Evolutionary conservation across 2,329 filamentous ascomycete species (phyloP), one percentile per base, ranked within the genome.

Genomic region (Fusarium anguioides): DNA sequence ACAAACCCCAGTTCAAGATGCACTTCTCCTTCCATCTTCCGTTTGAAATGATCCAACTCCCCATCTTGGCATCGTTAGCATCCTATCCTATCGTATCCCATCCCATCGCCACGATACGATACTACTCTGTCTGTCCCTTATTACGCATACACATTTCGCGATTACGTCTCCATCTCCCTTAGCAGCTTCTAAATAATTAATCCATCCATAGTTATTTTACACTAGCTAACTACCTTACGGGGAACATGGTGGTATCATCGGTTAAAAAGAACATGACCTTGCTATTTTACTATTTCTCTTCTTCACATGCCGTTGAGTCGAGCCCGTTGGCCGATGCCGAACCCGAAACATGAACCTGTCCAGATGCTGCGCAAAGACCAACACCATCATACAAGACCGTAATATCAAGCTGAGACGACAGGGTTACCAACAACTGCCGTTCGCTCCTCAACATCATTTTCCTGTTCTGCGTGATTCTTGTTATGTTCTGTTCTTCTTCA

Each of bases 11-110:
- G 59, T 48, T 50, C 41, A 35, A 29, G 37, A 52, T 57, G 29
- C 45, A 23, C 26, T 20, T 50, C 20, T 12, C 41, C 18, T 29
- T 57, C 37, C 37, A 18, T 41, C 46, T 42, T 49, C 35, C 47
- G 47, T 50, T 50, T 36, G 47, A 26, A 56, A 56, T 55, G 35
- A 33, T 52, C 53, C 60, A 59, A 59, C 53, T 53, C 44, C 41
- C 53, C 46, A 66, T 68, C 70, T 71, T 72, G 67, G 67, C 62
- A 68, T 50, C 45, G 60, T 45, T 45, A 24, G 40, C 69, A 52
- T 44, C 41, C 23, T 17, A 45, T 10, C 8, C 26, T 27, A 29
- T 46, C 46, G 57, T 57, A 68, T 42, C 39, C 37, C 49, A 52
- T 51, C 37, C 5, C 45, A 48, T 72, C 55, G 64, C 68, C 67